Evolutionary conservation across 306 rosid species (phyloP).

Genomic region (Glycyrrhiza uralensis): DNA sequence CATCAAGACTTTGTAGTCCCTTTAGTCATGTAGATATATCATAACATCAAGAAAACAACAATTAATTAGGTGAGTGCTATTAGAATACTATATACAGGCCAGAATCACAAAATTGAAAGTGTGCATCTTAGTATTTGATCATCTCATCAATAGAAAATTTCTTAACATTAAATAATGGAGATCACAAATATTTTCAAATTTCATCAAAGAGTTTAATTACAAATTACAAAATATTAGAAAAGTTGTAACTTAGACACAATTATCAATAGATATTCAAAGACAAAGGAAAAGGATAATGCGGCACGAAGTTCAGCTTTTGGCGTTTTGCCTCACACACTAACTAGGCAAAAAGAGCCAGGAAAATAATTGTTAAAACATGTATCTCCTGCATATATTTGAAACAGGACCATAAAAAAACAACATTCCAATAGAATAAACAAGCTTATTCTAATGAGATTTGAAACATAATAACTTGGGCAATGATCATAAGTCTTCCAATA

Average conservation of each 20-base stretch:
- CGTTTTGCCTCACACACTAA: not conserved
- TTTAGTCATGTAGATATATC: too few species aligned
- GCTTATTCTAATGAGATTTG: too few species aligned
- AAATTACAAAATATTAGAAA: constrained; percentile 1
- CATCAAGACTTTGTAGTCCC: too few species aligned
- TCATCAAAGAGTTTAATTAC: not conserved
- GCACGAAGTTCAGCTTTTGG: not conserved
- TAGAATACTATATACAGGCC: too few species aligned
- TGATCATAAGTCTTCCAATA: too few species aligned
- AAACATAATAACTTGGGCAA: too few species aligned
- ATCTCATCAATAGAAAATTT: not conserved
- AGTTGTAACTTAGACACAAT: not conserved
- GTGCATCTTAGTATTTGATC: not conserved
- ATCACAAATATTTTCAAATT: not conserved
- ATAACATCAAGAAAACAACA: too few species aligned
- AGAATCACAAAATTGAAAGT: too few species aligned
- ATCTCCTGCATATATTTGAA: not conserved
- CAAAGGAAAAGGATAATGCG: not conserved
- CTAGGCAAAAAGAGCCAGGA: not conserved
- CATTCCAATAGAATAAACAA: too few species aligned
- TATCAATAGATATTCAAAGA: not conserved
- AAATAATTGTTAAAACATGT: not conserved
- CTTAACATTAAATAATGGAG: constrained; percentile 14
- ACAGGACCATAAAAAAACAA: too few species aligned
- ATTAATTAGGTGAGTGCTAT: too few species aligned